A percentile compares a stretch with the other conserved stretches of the same genome.
Evolutionary conservation across 1,139 yeast species (phyloP).

Genomic region (Scheffersomyces cryptocercus): DNA sequence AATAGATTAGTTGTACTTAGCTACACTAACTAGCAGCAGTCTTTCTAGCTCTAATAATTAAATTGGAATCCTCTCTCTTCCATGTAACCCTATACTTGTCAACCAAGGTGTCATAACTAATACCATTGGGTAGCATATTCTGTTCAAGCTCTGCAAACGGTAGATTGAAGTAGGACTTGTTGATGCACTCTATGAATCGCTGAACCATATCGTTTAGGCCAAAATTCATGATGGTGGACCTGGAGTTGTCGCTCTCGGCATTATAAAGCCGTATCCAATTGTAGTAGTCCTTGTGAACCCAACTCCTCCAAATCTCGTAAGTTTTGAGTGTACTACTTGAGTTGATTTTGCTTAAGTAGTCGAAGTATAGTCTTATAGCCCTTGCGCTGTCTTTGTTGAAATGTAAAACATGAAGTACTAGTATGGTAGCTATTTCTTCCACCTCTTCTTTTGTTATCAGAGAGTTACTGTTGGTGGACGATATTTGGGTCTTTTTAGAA

Average conservation of each 20-base stretch:
- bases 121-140: slow-evolving; percentile 30
- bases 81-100: slow-evolving; percentile 24
- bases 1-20: too few species aligned
- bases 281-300: slow-evolving; percentile 40
- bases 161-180: slow-evolving; percentile 38
- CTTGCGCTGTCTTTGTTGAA: slow-evolving; percentile 35
- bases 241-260: slow-evolving; percentile 28
- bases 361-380: slow-evolving; percentile 34
- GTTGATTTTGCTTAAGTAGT: slow-evolving; percentile 24
- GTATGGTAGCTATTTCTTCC: slow-evolving; percentile 40
- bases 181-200: slow-evolving; percentile 30
- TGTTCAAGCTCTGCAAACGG: slow-evolving; percentile 20
- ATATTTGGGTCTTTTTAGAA: too few species aligned
- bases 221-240: slow-evolving; percentile 39
- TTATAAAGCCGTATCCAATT: slow-evolving; percentile 43
- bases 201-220: slow-evolving; percentile 35
- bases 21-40: too few species aligned
- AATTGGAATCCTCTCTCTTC: slow-evolving; percentile 23
- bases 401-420: slow-evolving; percentile 51
- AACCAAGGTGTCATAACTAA: slow-evolving; percentile 19
- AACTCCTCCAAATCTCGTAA: slow-evolving; percentile 28
- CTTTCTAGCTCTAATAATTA: slow-evolving; percentile 25
- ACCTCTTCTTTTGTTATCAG: slow-evolving; percentile 31
- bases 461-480: not conserved
- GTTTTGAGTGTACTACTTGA: slow-evolving; percentile 13